Evolutionary conservation across 2,329 filamentous ascomycete genomes (phyloP).

Genomic region (Exophiala phaeomuriformis): DNA sequence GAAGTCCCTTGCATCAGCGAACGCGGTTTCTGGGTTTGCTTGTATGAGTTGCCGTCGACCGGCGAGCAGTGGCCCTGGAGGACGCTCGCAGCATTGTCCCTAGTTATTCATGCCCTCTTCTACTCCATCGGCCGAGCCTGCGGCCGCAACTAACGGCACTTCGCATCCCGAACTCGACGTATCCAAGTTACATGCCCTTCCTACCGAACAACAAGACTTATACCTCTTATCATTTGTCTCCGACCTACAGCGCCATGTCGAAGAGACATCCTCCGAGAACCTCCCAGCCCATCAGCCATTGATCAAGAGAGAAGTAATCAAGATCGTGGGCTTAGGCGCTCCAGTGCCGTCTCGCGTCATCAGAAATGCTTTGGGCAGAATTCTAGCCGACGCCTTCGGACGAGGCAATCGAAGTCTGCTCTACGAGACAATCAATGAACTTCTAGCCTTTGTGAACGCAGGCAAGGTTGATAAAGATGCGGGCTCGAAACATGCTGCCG

Average conservation of each 20-base stretch:
- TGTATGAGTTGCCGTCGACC: slow-evolving; percentile 10
- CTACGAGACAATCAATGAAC: slow-evolving; percentile 89
- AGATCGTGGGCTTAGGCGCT: slow-evolving; percentile 74
- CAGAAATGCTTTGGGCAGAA: slow-evolving; percentile 78
- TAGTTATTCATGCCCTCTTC: slow-evolving; percentile 13
- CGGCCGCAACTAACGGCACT: slow-evolving; percentile 16
- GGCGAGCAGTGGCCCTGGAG: slow-evolving; percentile 13
- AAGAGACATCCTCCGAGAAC: slow-evolving; percentile 64
- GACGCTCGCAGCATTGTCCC: slow-evolving; percentile 12
- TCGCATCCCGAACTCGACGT: slow-evolving; percentile 65
- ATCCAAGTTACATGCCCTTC: slow-evolving; percentile 77
- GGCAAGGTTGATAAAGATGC: slow-evolving; percentile 73
- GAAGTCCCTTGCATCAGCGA: not conserved
- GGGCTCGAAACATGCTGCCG: slow-evolving; percentile 76
- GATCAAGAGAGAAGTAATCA: slow-evolving; percentile 88
- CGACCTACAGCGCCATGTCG: slow-evolving; percentile 71
- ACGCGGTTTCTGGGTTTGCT: not conserved
- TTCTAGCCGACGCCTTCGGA: slow-evolving; percentile 72
- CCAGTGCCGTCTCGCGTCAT: slow-evolving; percentile 82
- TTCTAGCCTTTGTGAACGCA: slow-evolving; percentile 63
- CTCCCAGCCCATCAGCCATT: slow-evolving; percentile 83
- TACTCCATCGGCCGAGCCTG: slow-evolving; percentile 8
- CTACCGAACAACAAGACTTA: slow-evolving; percentile 90
- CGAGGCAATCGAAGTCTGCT: slow-evolving; percentile 85
- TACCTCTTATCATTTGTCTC: slow-evolving; percentile 86